Evolutionary conservation across 768 basidiomycete genomes (phyloP), one percentile per base, ranked within the genome.

Genomic region (Coprinopsis sp.): DNA sequence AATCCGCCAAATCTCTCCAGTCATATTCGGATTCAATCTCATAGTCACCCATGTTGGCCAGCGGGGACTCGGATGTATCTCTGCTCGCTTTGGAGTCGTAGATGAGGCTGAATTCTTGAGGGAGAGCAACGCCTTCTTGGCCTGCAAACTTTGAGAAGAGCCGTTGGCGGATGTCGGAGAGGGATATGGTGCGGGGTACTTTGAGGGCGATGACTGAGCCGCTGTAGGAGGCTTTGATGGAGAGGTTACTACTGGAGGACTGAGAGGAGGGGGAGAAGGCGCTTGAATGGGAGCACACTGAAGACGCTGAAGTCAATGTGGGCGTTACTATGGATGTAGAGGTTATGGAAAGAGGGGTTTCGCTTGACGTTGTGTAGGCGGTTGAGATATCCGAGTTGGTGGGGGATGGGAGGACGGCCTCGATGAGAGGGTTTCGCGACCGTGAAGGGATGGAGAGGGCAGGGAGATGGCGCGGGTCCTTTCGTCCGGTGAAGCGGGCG

Each of bases 141-240:
- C 72, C 68, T n/a, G 75, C 71, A 57, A 89, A 82, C 55, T 87
- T 87, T 45, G 82, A 77, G 51, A 76, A 74, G 21, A 90, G 65
- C 38, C 76, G 73, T 42, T 66, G 65, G 49, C 81, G 81, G 13
- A 88, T 55, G 36, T 80, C 78, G 14, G 61, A 54, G 46, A 81
- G 73, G n/a, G 72, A 34, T 48, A 70, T 67, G 33, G 69, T 64
- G 51, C 70, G 71, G 11, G 76, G 62, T 6, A 74, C 63, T 34
- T 82, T 80, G 41, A 89, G 71, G 50, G 84, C 64, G 55, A 89
- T 71, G 51, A 84, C 82, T 22, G 74, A 67, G 51, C 79, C 72
- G 55, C 78, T 76, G 51, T 78, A 74, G 44, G 74, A 73, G 4
- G 79, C 86, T 63, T 88, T 88, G 68, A 88, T 73, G 4, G 72